These are phyloP conservation scores for Eucalyptus melliodora DNA, from an alignment of 345 rosid species.

Conservation along the genomic window DNA sequence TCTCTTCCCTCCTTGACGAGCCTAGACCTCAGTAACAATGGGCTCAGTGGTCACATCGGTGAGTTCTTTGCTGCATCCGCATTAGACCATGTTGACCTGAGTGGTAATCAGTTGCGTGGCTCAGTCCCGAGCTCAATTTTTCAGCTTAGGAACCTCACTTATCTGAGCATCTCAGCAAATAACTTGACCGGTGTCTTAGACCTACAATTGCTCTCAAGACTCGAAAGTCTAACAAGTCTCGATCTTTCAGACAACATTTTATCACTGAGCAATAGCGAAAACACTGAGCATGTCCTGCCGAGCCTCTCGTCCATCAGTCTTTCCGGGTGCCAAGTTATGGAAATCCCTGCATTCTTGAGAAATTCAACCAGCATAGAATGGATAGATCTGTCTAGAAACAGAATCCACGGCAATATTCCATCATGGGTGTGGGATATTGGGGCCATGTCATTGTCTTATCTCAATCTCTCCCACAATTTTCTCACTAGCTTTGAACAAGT, in stretches of 20 bases:
- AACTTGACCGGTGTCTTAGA: constrained; percentile 2
- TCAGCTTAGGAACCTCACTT: neutral
- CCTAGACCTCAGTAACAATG: neutral
- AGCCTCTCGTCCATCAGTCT: neutral
- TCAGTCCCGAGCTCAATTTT: constrained; percentile 2
- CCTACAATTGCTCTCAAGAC: neutral
- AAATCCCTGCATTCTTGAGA: neutral
- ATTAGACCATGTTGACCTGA: neutral
- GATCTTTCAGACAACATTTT: neutral
- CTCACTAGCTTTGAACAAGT: neutral
- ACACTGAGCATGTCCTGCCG: neutral
- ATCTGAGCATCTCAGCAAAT: constrained; percentile 2
- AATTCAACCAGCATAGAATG: neutral
- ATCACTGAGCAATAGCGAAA: neutral
- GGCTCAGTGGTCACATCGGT: neutral
- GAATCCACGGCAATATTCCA: neutral
- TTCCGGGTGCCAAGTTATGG: constrained; percentile 3
- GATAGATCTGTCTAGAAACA: neutral
- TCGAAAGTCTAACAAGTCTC: neutral
- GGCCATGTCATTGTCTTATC: neutral
- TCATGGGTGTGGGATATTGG: neutral
- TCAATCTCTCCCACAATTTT: neutral
- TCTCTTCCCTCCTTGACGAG: neutral
- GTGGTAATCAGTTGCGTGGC: constrained; percentile 1
- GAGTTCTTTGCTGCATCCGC: neutral